A percentile compares a stretch with the other conserved stretches of the same genome.
Conservation (phyloP, 257 asterid genomes). For the Anisodus acutangulus region DNA sequence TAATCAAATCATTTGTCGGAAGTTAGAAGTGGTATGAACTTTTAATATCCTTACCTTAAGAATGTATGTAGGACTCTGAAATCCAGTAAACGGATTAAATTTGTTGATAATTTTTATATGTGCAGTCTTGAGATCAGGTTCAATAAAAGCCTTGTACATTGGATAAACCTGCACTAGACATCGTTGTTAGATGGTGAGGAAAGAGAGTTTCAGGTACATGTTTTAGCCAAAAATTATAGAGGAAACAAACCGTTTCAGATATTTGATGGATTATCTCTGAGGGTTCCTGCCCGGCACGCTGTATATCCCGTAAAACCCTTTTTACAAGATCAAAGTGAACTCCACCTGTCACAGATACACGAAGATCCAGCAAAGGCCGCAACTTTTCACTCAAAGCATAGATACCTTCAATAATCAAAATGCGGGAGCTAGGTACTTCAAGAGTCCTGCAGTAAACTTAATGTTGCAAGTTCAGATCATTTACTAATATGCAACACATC, state of each 20-base stretch:
- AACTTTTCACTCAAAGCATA: conserved; percentile 89
- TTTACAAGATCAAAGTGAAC: conserved; percentile 98
- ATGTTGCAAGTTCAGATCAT: conserved; percentile 40
- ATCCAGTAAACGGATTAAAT: conserved; percentile 95
- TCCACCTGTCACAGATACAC: conserved; percentile 95
- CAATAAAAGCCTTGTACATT: conserved; percentile 96
- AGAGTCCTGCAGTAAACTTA: conserved; percentile 65
- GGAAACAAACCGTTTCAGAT: conserved; percentile 85
- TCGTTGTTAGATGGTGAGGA: background rate
- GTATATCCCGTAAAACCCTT: conserved; percentile 94
- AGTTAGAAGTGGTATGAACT: conserved; percentile 1
- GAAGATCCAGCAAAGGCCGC: conserved; percentile 81
- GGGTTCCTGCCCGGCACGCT: conserved; percentile 96
- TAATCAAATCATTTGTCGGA: background rate
- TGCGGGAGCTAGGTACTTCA: conserved; percentile 90
- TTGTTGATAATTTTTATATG: conserved; percentile 91
- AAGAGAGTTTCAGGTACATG: background rate
- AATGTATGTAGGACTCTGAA: conserved; percentile 93
- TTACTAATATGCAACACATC: background rate
- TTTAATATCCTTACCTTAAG: conserved; percentile 62
- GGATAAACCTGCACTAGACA: conserved; percentile 80
- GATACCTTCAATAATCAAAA: conserved; percentile 90
- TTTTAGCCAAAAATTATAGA: conserved; percentile 24
- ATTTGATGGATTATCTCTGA: conserved; percentile 97
- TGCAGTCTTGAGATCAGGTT: conserved; percentile 97